Conservation (phyloP, 257 asterid species). For the Solanum piurae region DNA sequence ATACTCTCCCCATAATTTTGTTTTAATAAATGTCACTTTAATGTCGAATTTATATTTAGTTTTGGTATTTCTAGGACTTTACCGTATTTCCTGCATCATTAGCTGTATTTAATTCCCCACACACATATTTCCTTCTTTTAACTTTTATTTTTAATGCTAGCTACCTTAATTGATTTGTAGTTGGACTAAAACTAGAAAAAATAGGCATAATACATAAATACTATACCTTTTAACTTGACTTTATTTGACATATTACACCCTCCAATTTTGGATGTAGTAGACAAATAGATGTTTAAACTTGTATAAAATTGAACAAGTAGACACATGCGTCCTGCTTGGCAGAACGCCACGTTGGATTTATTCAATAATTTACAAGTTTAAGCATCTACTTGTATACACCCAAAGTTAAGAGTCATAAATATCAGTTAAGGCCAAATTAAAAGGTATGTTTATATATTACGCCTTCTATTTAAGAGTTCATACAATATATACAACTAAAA, state of each 20-base stretch:
- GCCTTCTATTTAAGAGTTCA: background rate
- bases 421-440: too few species aligned
- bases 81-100: background rate
- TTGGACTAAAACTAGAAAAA: background rate
- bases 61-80: too few species aligned
- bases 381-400: accelerated
- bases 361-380: too few species aligned
- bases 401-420: too few species aligned
- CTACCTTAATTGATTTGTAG: background rate
- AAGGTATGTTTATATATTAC: too few species aligned
- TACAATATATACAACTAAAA: background rate
- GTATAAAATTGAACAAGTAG: too few species aligned
- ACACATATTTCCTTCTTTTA: background rate
- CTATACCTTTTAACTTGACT: too few species aligned
- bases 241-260: background rate
- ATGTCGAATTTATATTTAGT: too few species aligned
- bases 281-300: accelerated
- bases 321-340: background rate
- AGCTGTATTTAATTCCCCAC: background rate
- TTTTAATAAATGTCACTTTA: background rate
- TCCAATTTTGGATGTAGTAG: accelerated
- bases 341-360: background rate
- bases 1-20: background rate
- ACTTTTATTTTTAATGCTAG: background rate
- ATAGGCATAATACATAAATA: too few species aligned